Conservation (phyloP, 2,329 filamentous ascomycete species). For the Huntiella moniliformis region DNA sequence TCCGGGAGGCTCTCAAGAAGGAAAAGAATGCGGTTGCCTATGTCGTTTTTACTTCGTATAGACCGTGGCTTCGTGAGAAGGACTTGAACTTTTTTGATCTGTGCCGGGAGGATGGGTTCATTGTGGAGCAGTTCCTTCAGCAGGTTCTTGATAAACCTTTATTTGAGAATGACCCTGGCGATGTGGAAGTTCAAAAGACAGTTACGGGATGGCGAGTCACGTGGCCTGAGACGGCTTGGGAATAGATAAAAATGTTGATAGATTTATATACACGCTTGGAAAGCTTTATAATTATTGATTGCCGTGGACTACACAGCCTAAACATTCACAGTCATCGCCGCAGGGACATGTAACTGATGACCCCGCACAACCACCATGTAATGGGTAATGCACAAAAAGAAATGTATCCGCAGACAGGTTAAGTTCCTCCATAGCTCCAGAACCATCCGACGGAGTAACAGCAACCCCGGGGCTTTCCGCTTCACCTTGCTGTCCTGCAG, state of each 20-base stretch:
- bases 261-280: not conserved
- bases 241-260: not conserved
- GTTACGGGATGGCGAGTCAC: constrained; percentile 60
- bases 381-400: constrained; percentile 39
- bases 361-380: constrained; percentile 26
- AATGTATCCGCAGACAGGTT: constrained; percentile 33
- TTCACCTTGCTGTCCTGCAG: not conserved
- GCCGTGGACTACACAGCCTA: constrained; percentile 35
- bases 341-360: constrained; percentile 34
- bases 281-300: constrained; percentile 1
- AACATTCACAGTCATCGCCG: constrained; percentile 39
- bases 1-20: constrained; percentile 46
- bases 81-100: constrained; percentile 77
- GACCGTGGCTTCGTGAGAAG: constrained; percentile 73
- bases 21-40: constrained; percentile 42
- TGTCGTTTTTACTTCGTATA: constrained; percentile 88
- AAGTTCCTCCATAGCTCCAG: constrained; percentile 30
- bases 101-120: constrained; percentile 49
- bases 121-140: constrained; percentile 64
- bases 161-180: constrained; percentile 77
- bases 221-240: constrained; percentile 33
- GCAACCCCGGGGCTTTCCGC: constrained; percentile 15
- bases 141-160: constrained; percentile 68
- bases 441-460: constrained; percentile 17
- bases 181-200: constrained; percentile 61